Evolutionary conservation across 352 stramenopile genomes (phyloP), one percentile per base, ranked within the genome.

Genomic region (Bremia lactucae): DNA sequence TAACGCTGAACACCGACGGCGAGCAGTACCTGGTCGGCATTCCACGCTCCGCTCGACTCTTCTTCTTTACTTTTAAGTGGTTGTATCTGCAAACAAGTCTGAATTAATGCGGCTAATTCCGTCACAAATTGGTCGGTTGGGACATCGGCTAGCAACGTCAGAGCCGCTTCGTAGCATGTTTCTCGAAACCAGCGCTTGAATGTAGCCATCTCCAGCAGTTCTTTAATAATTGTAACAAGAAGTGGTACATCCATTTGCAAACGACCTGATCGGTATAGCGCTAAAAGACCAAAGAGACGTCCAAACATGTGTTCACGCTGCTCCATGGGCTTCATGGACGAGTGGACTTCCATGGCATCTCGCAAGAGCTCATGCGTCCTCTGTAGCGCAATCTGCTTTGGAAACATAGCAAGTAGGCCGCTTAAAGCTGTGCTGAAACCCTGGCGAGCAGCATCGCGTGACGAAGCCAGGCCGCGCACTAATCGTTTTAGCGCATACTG

Each of bases 231-330:
- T 2, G 47, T 48, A 8, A 74, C 61, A 20, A 70, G 52, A 9
- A 73, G 42, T 10, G 49, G 46, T 36, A 65, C 43, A 22, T 80
- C 60, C 4, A 55, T 46, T 11, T 49, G 62, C 21, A 95, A 51
- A 4, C 82, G 64, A 8, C 72, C 76, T 6, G 75, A 92, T 40
- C 79, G 75, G 33, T 87, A 67, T 41, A 96, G 41, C 14, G 83
- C 80, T 36, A 94, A 63, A 42, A 94, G 61, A 4, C 83, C 85
- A 41, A 96, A 94, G 15, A 96, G 62, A 13, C 83, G 81, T 13
- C 87, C 87, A 50, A 96, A 93, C 72, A 94, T 82, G 66, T 92
- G 74, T 46, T 96, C 87, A 39, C 87, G 72, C 65, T 96, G 83
- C 51, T 96, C 87, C 73, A 92, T 89, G 43, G 79, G 78, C 53